Conservation (phyloP, 345 rosid genomes). For the Boechera stricta region DNA sequence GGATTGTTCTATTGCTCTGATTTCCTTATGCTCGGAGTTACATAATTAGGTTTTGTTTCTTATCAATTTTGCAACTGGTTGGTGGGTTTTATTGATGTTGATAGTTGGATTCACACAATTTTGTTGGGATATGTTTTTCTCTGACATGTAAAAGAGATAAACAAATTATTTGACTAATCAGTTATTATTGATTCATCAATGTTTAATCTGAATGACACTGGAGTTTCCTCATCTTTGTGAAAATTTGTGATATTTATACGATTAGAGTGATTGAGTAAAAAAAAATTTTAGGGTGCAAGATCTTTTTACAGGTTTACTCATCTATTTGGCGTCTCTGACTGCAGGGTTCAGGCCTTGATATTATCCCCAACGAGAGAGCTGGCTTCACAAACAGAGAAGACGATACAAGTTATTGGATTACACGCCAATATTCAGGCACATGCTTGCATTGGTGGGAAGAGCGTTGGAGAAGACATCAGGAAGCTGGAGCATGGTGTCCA, state of each 20-base stretch:
- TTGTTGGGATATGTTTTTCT: neutral
- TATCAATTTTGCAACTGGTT: neutral
- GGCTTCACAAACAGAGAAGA: slow-evolving; percentile 90
- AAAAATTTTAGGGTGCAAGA: neutral
- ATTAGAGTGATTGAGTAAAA: neutral
- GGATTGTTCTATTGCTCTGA: neutral
- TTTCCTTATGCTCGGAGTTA: neutral
- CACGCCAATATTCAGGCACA: slow-evolving; percentile 81
- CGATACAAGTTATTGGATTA: slow-evolving; percentile 76
- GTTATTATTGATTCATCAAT: too few species aligned
- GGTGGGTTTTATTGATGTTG: neutral
- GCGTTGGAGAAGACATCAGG: slow-evolving; percentile 95
- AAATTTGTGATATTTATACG: neutral
- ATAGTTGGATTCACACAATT: neutral
- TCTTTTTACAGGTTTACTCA: neutral
- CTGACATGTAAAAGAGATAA: neutral
- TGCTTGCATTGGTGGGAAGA: slow-evolving; percentile 91
- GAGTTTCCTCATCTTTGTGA: neutral
- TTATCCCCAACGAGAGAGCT: slow-evolving; percentile 95
- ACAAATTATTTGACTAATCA: neutral
- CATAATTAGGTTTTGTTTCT: neutral
- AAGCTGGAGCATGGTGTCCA: slow-evolving; percentile 61
- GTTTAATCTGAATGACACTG: too few species aligned
- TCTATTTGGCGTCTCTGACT: neutral
- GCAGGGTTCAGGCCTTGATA: slow-evolving; percentile 93